Evolutionary conservation across 2,329 filamentous ascomycete species (phyloP).

Genomic region (Fusarium domesticum): DNA sequence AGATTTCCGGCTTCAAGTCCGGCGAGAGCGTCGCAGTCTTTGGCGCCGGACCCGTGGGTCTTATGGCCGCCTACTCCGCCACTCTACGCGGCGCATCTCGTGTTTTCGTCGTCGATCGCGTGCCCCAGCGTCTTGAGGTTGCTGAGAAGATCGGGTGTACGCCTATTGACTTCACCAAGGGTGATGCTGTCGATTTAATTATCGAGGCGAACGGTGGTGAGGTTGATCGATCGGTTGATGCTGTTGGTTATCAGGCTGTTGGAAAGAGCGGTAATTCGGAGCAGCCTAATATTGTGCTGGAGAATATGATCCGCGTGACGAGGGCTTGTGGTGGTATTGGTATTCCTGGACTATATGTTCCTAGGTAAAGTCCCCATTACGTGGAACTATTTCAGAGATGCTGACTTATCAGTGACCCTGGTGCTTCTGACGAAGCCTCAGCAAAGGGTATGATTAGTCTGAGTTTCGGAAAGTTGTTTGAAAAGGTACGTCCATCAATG

Average conservation of each 20-base stretch:
- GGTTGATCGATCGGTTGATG: constrained; percentile 64
- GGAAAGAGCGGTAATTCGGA: constrained; percentile 54
- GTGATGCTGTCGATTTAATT: constrained; percentile 59
- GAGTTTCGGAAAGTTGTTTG: constrained; percentile 65
- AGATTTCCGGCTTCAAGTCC: constrained; percentile 55
- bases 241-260: constrained; percentile 64
- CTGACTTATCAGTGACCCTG: constrained; percentile 50
- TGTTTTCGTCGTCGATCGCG: constrained; percentile 62
- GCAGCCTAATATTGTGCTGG: constrained; percentile 60
- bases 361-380: constrained; percentile 21
- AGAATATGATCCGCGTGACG: constrained; percentile 62
- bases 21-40: constrained; percentile 64
- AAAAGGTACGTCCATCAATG: constrained; percentile 49
- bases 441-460: constrained; percentile 63
- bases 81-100: constrained; percentile 57
- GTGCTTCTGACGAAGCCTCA: constrained; percentile 57
- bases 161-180: constrained; percentile 58
- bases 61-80: constrained; percentile 65
- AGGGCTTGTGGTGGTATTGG: constrained; percentile 59
- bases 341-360: constrained; percentile 54
- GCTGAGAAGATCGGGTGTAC: constrained; percentile 61
- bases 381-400: background rate
- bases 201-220: constrained; percentile 55
- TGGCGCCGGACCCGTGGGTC: constrained; percentile 61
- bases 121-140: constrained; percentile 55